phyloP scores from a whole-genome alignment of 2,329 filamentous ascomycete genomes.

The Neopestalotiopsis rosae region DNA sequence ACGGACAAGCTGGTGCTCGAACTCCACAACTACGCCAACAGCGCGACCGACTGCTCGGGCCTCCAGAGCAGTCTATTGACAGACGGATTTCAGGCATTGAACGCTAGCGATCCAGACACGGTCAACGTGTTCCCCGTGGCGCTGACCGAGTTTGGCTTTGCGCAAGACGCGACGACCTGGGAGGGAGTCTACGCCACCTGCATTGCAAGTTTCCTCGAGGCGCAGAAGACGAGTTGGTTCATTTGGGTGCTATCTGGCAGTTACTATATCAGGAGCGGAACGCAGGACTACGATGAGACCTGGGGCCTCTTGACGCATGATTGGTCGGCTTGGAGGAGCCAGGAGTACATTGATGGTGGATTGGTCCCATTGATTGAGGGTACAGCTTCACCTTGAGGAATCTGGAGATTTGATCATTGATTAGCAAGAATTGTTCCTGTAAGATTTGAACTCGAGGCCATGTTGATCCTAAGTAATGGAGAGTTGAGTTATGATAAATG shows the following conservation, averaged over 20 bases:
- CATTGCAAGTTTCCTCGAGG: conserved; percentile 53
- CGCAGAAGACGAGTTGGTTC: conserved; percentile 58
- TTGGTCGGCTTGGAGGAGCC: conserved; percentile 57
- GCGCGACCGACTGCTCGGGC: conserved; percentile 50
- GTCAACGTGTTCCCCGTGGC: conserved; percentile 54
- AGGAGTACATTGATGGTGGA: conserved; percentile 46
- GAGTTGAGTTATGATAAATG: no score
- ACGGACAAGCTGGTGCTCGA: conserved; percentile 63
- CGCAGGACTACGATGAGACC: conserved; percentile 60
- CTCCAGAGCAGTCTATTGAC: conserved; percentile 52
- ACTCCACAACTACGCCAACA: conserved; percentile 65
- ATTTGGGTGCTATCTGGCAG: conserved; percentile 64
- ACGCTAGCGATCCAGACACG: conserved; percentile 39
- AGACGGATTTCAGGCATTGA: conserved; percentile 59
- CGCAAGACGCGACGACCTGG: conserved; percentile 52
- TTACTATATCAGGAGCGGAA: conserved; percentile 60
- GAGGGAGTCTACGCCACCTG: conserved; percentile 57
- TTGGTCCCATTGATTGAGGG: conserved; percentile 45
- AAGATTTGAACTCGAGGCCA: background rate
- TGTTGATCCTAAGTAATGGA: no score
- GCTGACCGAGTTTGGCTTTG: conserved; percentile 61
- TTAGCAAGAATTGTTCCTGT: background rate
- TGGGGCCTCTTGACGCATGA: conserved; percentile 62
- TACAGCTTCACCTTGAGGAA: conserved; percentile 23
- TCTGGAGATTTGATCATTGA: background rate